Percentiles rank a stretch among this genome's conserved stretches.
phyloP scores from a whole-genome alignment of 768 basidiomycete genomes.

The Russula foetens region DNA sequence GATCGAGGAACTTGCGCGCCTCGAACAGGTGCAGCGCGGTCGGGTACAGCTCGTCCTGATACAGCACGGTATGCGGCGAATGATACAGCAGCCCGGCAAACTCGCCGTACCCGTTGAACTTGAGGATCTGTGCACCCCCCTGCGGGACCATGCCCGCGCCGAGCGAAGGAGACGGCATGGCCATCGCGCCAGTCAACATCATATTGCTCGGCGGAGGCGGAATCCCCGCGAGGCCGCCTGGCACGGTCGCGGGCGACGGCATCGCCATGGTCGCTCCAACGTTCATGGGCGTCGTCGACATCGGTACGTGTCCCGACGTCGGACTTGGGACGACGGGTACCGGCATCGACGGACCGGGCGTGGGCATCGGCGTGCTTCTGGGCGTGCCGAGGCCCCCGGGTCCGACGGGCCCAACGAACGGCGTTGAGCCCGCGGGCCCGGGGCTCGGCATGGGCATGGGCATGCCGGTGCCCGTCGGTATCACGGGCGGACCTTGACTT shows the following conservation, averaged over 20 bases:
- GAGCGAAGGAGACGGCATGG: not conserved
- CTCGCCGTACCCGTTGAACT: constrained; percentile 29
- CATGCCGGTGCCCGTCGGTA: not conserved
- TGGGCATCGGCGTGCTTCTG: too few relatives aligned
- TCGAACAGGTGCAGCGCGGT: constrained; percentile 71
- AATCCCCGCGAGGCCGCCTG: not conserved
- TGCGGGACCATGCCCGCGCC: constrained; percentile 7
- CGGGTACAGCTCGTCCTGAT: constrained; percentile 48
- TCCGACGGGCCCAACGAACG: not conserved
- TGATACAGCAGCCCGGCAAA: constrained; percentile 53
- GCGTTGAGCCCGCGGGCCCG: constrained; percentile 8
- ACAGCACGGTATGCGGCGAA: constrained; percentile 55
- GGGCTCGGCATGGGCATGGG: constrained; percentile 7
- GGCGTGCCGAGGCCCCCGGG: not conserved
- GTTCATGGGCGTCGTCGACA: too few relatives aligned
- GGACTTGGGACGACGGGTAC: too few relatives aligned
- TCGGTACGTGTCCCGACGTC: not conserved
- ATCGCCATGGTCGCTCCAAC: not conserved
- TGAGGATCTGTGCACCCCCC: constrained; percentile 17
- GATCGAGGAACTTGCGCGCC: constrained; percentile 57
- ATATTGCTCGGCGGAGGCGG: constrained; percentile 13
- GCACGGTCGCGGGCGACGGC: not conserved
- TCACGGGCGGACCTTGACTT: not conserved
- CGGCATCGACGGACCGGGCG: not conserved
- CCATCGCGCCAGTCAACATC: not conserved